Conservation (phyloP, 2,329 filamentous ascomycete genomes). For the Cladophialophora carrionii region DNA sequence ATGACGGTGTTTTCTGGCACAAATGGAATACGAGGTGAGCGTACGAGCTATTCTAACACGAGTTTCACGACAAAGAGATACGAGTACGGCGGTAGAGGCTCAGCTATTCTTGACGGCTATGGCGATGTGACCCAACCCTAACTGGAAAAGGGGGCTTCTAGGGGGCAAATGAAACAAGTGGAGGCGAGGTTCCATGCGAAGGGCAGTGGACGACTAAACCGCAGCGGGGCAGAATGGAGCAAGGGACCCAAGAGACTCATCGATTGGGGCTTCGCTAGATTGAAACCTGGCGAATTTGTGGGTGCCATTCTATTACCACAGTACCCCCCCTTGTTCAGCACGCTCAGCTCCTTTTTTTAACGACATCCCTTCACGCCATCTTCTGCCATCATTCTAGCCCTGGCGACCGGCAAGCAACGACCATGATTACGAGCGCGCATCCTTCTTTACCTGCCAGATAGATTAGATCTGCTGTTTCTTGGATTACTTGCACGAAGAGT, state of each 20-base stretch:
- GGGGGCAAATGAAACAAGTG: conserved; percentile 16
- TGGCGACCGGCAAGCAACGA: neutral
- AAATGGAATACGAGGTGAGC: conserved; percentile 1
- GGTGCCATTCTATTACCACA: neutral
- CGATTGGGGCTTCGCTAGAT: conserved; percentile 1
- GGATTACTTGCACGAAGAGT: neutral
- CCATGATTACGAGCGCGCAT: conserved; percentile 8
- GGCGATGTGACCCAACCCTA: neutral
- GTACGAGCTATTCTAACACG: neutral
- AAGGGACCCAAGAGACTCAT: conserved; percentile 13
- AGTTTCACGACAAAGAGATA: neutral
- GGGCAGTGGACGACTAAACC: conserved; percentile 16
- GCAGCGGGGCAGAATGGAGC: conserved; percentile 13
- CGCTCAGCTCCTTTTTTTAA: conserved; percentile 15
- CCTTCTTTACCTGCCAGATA: conserved; percentile 9
- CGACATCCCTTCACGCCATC: conserved; percentile 12
- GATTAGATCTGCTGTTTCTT: conserved; percentile 9
- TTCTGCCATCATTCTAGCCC: neutral
- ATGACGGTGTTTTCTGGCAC: neutral
- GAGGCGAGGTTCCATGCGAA: conserved; percentile 20
- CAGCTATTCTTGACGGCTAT: neutral
- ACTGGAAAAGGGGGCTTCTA: neutral
- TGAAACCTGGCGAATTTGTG: conserved; percentile 1
- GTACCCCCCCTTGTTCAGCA: neutral
- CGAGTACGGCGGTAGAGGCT: neutral